Base-by-base conservation (phyloP, 306 rosid genomes). In the Dryas alaskensis region DNA sequence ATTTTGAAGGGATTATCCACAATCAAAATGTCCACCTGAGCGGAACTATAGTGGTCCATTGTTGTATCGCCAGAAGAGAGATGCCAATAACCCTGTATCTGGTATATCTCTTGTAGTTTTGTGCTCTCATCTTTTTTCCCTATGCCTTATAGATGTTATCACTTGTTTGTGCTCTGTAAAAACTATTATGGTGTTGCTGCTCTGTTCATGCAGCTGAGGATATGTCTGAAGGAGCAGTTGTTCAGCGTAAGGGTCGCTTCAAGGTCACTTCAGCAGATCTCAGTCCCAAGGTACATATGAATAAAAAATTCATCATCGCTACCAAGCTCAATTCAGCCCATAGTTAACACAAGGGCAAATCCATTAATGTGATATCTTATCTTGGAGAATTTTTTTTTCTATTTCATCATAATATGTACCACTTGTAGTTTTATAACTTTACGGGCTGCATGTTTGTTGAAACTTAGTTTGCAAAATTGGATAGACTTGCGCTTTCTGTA, bases 211-310 rank as follows among this genome's bases (percentile, higher is more conserved):
- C 82, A 92, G 99, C 80, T 60, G 99, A 92, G 51, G 97, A 95
- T 90, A 43, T 87, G 53, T 87, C 98, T 44, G 99, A 95, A 72
- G 98, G 97, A 84, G 89, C 98, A 48, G 76, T 92, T 78, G 87
- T 92, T 74, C 95, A 88, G 65, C 84, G 82, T 45, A 92, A 81
- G 85, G 98, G 99, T 65, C 95, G 99, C 73, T 95, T 95, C 86
- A 86, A 95, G 85, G 97, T 95, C 71, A 95, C 91, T 62, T 79
- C 89, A 0, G 92, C 95, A 10, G 99, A 95, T 50, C 84, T 73
- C 67, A 89, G 91, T 85, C 94, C 96, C 43, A 89, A 88, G 96
- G 99, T 95, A 69, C 74, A 76, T 51, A 69, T 58, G 49, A 62
- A 43, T 66, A 11, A 67, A 78, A 27, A 63, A 49, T 7, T 53